Conservation (phyloP, 306 rosid genomes). For the Glycyrrhiza uralensis region DNA sequence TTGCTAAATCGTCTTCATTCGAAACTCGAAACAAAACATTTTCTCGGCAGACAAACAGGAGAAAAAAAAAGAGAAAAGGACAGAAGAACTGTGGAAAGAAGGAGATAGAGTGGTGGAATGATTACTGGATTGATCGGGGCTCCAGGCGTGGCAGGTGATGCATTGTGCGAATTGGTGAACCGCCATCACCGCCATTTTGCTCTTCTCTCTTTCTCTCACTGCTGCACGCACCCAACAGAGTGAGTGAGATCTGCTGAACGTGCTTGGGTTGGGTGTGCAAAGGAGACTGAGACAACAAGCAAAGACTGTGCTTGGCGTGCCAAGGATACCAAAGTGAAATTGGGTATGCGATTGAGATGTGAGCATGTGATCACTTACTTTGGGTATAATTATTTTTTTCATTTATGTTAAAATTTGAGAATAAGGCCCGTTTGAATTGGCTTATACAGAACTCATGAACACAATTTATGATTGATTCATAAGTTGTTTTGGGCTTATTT, state of each 20-base stretch:
- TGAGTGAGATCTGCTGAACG: conserved; percentile 28
- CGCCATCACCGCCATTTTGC: conserved; percentile 64
- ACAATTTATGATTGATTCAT: too few relatives aligned
- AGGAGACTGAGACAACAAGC: not conserved
- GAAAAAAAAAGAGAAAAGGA: not conserved
- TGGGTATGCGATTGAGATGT: not conserved
- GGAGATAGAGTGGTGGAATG: not conserved
- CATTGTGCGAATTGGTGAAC: conserved; percentile 76
- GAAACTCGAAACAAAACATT: not conserved
- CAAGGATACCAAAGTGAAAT: not conserved
- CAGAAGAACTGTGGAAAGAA: not conserved
- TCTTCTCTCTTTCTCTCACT: not conserved
- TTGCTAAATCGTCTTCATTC: not conserved
- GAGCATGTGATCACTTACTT: not conserved
- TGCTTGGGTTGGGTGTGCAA: not conserved
- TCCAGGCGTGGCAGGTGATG: conserved; percentile 95
- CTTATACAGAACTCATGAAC: too few relatives aligned
- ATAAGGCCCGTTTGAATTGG: too few relatives aligned
- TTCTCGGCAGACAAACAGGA: conserved; percentile 18
- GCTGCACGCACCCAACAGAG: not conserved
- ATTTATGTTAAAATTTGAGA: too few relatives aligned
- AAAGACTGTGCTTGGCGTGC: conserved; percentile 6
- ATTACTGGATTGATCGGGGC: conserved; percentile 85
- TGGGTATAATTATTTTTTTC: too few relatives aligned
- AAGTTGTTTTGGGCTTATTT: too few relatives aligned